phyloP scores from a whole-genome alignment of 2,329 filamentous ascomycete genomes.

The Ophiocordyceps australis region DNA sequence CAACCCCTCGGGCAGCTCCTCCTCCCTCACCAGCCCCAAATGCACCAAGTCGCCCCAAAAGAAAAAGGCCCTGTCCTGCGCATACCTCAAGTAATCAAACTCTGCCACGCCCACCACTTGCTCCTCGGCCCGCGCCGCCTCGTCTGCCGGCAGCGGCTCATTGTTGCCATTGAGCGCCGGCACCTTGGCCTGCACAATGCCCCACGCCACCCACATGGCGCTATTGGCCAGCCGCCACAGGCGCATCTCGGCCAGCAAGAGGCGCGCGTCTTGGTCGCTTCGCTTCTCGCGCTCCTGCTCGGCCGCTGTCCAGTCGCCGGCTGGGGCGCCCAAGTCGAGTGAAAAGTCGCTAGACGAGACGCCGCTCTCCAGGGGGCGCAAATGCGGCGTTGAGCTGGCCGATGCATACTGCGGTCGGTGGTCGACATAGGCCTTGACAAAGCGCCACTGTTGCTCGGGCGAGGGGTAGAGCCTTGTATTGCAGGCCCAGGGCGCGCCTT shows the following conservation, averaged over 20 bases:
- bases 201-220: conserved; percentile 89
- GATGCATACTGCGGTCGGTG: conserved; percentile 54
- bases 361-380: conserved; percentile 23
- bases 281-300: conserved; percentile 44
- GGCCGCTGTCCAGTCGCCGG: conserved; percentile 27
- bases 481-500: conserved; percentile 45
- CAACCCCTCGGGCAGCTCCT: conserved; percentile 60
- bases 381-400: conserved; percentile 29
- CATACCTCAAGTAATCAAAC: conserved; percentile 87
- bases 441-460: conserved; percentile 63
- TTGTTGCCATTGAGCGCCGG: conserved; percentile 40
- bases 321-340: conserved; percentile 53
- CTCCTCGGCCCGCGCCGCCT: conserved; percentile 19
- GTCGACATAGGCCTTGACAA: conserved; percentile 71
- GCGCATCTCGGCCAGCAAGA: conserved; percentile 59
- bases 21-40: conserved; percentile 53
- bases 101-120: conserved; percentile 47
- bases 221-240: conserved; percentile 81
- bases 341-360: conserved; percentile 40
- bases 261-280: conserved; percentile 47
- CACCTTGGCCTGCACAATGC: conserved; percentile 84
- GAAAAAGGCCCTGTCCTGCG: conserved; percentile 78
- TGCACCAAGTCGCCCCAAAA: conserved; percentile 84
- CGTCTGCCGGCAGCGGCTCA: conserved; percentile 17
- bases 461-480: conserved; percentile 56